Base-by-base conservation (phyloP, 352 stramenopile species). In the Phytopythium cucurbitacearum region DNA sequence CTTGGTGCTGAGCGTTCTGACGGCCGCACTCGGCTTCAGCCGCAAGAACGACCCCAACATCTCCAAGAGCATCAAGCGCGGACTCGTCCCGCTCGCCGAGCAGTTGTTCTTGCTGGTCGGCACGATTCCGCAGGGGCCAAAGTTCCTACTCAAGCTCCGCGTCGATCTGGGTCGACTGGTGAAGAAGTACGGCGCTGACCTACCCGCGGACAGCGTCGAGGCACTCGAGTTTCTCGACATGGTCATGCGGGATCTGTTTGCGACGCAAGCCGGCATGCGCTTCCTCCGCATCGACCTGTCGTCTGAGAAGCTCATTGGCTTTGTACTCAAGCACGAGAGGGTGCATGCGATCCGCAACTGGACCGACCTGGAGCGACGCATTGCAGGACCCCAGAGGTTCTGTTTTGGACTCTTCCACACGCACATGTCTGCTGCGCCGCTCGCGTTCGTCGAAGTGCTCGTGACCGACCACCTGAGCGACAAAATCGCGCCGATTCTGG, bases 321-420 rank as follows among this genome's bases (percentile, higher is more conserved):
- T 89, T 47, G 71, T 94, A 13, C 63, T 92, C 33, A 80, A 84
- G 56, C 71, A 94, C 44, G 84, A 94, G 56, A 76, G 84, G 12
- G 84, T 94, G 39, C 84, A 94, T 41, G 47, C 73, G 39, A 65
- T 94, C 52, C 76, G 78, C 46, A 69, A 64, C 46, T 94, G 78
- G 80, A 51, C 58, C 9, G 84, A 94, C 61, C 50, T 94, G 12
- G 59, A 77, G 38, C 77, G 74, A 3, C 76, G 84, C 7, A 71
- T 94, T 37, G 64, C 53, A 1, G 81, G 84, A 4, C 72, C 68
- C 4, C 84, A 90, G 43, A 76, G 84, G 15, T 88, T 80, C 49
- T 88, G 76, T 64, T 94, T 85, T 53, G 84, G 84, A 1, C 67
- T 94, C n/a, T 94, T 94, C 51, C 82, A 94, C 54, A 64, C 82